Conservation (phyloP, 2,329 filamentous ascomycete species). For the Alternaria sp. region DNA sequence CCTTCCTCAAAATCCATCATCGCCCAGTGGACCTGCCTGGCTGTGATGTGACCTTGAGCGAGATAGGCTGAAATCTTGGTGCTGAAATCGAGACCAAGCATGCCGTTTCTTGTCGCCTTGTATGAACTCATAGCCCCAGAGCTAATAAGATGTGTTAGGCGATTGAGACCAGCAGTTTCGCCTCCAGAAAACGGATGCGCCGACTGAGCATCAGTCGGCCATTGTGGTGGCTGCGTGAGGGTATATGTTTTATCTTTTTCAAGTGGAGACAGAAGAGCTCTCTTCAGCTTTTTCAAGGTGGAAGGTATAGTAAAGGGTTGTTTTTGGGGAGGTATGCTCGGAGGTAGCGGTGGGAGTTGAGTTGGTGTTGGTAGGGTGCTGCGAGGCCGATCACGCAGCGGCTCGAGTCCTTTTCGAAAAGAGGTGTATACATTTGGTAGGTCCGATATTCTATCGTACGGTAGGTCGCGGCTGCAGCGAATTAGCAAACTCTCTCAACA, state of each 20-base stretch:
- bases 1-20: slow-evolving; percentile 75
- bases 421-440: slow-evolving; percentile 79
- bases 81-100: slow-evolving; percentile 74
- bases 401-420: slow-evolving; percentile 77
- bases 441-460: slow-evolving; percentile 64
- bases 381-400: slow-evolving; percentile 71
- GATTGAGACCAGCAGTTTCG: slow-evolving; percentile 66
- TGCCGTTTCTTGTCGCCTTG: slow-evolving; percentile 74
- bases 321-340: slow-evolving; percentile 65
- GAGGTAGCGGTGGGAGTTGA: slow-evolving; percentile 67
- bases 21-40: slow-evolving; percentile 75
- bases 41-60: slow-evolving; percentile 74
- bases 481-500: slow-evolving; percentile 16
- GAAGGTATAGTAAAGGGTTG: slow-evolving; percentile 70
- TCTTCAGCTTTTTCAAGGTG: slow-evolving; percentile 62
- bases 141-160: slow-evolving; percentile 68
- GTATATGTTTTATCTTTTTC: slow-evolving; percentile 54
- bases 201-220: slow-evolving; percentile 63
- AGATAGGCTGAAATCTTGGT: slow-evolving; percentile 80
- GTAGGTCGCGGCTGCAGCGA: slow-evolving; percentile 69
- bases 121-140: slow-evolving; percentile 70
- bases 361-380: slow-evolving; percentile 63
- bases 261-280: slow-evolving; percentile 67
- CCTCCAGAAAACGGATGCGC: slow-evolving; percentile 75
- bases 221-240: slow-evolving; percentile 61